These are phyloP conservation scores for Tuber aestivum DNA, from an alignment of 495 filamentous ascomycete genomes.

Conservation along the genomic window DNA sequence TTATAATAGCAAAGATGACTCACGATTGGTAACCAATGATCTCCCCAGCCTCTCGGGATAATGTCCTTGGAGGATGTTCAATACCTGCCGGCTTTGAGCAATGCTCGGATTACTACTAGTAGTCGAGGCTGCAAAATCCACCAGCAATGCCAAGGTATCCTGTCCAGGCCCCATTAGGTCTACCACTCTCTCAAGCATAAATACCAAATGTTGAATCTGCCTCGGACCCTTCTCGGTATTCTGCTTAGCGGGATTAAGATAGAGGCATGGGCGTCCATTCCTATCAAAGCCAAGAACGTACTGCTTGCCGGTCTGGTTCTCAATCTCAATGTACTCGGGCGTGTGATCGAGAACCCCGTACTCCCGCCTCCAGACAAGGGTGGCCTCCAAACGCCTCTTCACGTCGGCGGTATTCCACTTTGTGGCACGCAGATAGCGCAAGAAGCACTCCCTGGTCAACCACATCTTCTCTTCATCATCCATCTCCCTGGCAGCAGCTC, in stretches of 20 bases:
- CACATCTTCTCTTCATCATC: slow-evolving; percentile 78
- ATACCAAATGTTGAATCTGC: slow-evolving; percentile 90
- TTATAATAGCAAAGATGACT: slow-evolving; percentile 37
- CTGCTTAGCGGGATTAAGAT: slow-evolving; percentile 79
- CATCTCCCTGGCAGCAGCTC: slow-evolving; percentile 58
- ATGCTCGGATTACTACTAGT: slow-evolving; percentile 70
- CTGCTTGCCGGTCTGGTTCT: slow-evolving; percentile 96
- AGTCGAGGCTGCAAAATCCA: slow-evolving; percentile 78
- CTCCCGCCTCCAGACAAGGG: slow-evolving; percentile 81
- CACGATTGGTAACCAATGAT: slow-evolving; percentile 80
- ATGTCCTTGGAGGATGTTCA: slow-evolving; percentile 86
- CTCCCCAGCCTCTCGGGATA: slow-evolving; percentile 90
- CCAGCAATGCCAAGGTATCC: slow-evolving; percentile 75
- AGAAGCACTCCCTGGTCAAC: slow-evolving; percentile 82
- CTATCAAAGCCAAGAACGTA: slow-evolving; percentile 82
- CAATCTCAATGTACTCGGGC: slow-evolving; percentile 73
- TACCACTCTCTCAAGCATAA: slow-evolving; percentile 84
- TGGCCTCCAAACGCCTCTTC: slow-evolving; percentile 68
- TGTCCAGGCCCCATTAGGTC: slow-evolving; percentile 80
- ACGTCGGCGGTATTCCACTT: slow-evolving; percentile 80
- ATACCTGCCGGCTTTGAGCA: slow-evolving; percentile 66
- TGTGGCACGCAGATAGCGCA: slow-evolving; percentile 86
- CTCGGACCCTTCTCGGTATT: slow-evolving; percentile 85
- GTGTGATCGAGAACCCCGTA: slow-evolving; percentile 68
- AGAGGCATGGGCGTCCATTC: slow-evolving; percentile 74